phyloP scores from a whole-genome alignment of 768 basidiomycete genomes.

The Boletus edulis region DNA sequence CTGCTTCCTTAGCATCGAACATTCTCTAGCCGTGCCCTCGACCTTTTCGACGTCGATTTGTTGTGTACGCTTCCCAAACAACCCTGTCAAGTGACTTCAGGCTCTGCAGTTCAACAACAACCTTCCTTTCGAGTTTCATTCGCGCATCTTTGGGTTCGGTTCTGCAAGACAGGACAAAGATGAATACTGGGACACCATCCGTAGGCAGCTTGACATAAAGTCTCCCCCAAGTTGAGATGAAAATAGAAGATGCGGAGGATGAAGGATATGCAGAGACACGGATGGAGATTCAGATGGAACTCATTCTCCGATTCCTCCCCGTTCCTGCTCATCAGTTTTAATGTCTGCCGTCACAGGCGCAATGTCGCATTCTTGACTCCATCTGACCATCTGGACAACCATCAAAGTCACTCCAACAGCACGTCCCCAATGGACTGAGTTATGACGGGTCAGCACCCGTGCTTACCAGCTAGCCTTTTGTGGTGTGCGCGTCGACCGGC shows the following conservation, averaged over 20 bases:
- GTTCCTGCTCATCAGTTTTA: too few species aligned
- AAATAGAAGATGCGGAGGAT: too few species aligned
- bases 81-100: too few species aligned
- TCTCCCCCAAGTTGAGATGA: too few species aligned
- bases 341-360: slow-evolving; percentile 54
- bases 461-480: slow-evolving; percentile 50
- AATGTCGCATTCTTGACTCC: slow-evolving; percentile 49
- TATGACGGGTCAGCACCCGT: slow-evolving; percentile 49
- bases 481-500: slow-evolving; percentile 74
- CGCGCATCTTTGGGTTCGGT: neutral
- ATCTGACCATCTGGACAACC: slow-evolving; percentile 47
- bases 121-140: neutral
- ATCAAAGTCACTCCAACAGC: slow-evolving; percentile 25
- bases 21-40: too few species aligned
- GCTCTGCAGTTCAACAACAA: neutral
- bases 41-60: too few species aligned
- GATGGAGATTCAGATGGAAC: too few species aligned
- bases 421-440: neutral
- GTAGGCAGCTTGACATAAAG: too few species aligned
- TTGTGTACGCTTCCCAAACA: too few species aligned
- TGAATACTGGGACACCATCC: too few species aligned
- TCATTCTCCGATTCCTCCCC: neutral
- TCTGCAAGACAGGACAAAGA: neutral
- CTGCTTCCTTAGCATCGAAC: too few species aligned
- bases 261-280: too few species aligned